Base-by-base conservation (phyloP, 306 rosid genomes). In the Senna siamea region DNA sequence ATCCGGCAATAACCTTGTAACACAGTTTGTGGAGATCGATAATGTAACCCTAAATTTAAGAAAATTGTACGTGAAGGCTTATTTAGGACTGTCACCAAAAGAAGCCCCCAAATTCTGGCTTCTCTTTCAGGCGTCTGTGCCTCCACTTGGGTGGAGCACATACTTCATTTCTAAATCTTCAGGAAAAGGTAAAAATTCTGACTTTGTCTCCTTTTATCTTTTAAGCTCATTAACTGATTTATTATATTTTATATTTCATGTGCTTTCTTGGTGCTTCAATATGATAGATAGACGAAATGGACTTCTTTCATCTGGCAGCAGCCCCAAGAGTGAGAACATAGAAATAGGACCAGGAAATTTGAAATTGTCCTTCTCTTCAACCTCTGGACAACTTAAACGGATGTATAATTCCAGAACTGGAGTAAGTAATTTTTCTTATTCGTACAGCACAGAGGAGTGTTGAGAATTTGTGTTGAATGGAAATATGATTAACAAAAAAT, bases 131-230 rank as follows among this genome's bases (percentile, higher is more conserved):
- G 98, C 51, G 1, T 83, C 96, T 26, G 86, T 93, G 37, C 92
- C 84, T 8, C 93, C 97, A 55, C 87, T 93, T 68, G 98, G 98
- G 62, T 93, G 98, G 98, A 87, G 83, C 60, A 89, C 97, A 0
- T 93, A 84, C 86, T 89, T 93, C 85, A 77, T 93, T 66, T 89
- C 93, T 40, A 85, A 77, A 66, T 85, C 66, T 74, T 2, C 70
- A 7, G 81, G 65, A 48, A 78, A 77, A 79, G 87, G 97, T 88
- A 80, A 15, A 50, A 44, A 17, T 43, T 78, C 74, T 52, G 50
- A 37, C 47, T 12, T 61, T 57, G 7, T 54, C 7, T 5, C 4
- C 8, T 48, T 19, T 67, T 59, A 4, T 18, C 10, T 19, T 57
- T 14, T 26, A 64, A 2, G 51, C 63, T 19, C n/a, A 8, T 41